These are phyloP conservation scores for Diaporthe sp. DNA, from an alignment of 2,329 filamentous ascomycete genomes.

Conservation along the genomic window DNA sequence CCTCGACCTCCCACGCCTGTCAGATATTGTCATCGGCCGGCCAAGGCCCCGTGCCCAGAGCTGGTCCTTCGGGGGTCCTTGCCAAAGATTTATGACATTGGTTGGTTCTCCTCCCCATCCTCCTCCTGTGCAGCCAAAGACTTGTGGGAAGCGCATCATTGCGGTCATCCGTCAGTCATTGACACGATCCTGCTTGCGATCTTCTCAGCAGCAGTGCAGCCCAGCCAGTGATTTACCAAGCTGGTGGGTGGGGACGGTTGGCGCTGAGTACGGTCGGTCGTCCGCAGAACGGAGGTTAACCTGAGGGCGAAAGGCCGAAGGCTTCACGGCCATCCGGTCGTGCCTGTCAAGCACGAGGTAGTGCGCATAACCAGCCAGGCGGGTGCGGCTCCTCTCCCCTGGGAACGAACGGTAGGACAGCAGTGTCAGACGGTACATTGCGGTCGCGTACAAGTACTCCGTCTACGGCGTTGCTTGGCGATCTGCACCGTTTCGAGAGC, in stretches of 20 bases:
- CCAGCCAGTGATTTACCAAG: background rate
- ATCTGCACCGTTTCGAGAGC: constrained; percentile 26
- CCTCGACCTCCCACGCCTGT: constrained; percentile 24
- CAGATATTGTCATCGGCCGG: constrained; percentile 35
- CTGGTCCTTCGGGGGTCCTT: background rate
- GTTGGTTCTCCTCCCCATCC: background rate
- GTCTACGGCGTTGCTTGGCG: constrained; percentile 10
- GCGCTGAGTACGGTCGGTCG: background rate
- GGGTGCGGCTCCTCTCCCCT: constrained; percentile 17
- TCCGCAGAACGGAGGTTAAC: constrained; percentile 7
- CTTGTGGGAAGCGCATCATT: background rate
- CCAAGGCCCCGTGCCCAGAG: constrained; percentile 30
- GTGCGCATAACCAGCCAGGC: constrained; percentile 1
- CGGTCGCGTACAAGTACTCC: constrained; percentile 7
- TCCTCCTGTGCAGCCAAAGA: background rate
- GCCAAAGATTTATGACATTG: background rate
- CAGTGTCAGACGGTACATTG: constrained; percentile 10
- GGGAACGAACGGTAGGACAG: constrained; percentile 3
- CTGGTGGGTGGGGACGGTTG: constrained; percentile 16
- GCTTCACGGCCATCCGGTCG: background rate
- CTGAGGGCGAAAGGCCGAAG: constrained; percentile 26
- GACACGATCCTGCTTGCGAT: background rate
- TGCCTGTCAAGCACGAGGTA: background rate
- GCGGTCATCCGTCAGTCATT: background rate
- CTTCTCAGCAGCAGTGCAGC: constrained; percentile 4